Evolutionary conservation across 2,329 filamentous ascomycete genomes (phyloP), one percentile per base, ranked within the genome.

Genomic region (Pseudocercospora crystallina): DNA sequence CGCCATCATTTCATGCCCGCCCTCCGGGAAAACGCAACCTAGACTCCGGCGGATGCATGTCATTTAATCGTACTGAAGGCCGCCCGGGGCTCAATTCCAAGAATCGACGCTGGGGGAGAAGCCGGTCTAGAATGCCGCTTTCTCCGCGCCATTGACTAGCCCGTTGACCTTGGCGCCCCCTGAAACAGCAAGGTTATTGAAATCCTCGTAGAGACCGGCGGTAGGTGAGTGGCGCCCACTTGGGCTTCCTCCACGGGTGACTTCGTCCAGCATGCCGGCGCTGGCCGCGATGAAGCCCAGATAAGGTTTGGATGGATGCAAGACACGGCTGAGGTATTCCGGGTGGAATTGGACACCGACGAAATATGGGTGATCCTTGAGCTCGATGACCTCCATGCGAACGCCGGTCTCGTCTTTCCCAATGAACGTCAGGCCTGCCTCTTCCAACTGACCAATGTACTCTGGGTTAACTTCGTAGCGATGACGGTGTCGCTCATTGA

Each of bases 261-360:
- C 66, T 49, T 73, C 61, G 5, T 77, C 81, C 40, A 92, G 73
- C 64, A 84, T 80, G 11, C 86, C 87, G 2, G 85, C 81, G 45
- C 83, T 83, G 2, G 90, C 88, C 30, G 90, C 90, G 40, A 96
- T 81, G 68, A 96, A 91, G 40, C 90, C 90, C 15, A 96, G 78
- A 72, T 89, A 94, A 1, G 88, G 84, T 66, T 83, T 83, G 65
- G 82, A 86, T 0, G 89, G 89, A 43, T 82, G 76, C 55, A 95
- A 73, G 2, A 94, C 90, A 45, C 86, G 80, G 60, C 81, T 86
- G 43, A 89, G 76, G 67, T 92, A 95, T 71, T 96, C 90, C 2
- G 91, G 90, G 69, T 96, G 90, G 70, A 87, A 92, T 71, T 96
- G 91, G 8, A 94, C 87, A 56, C 86, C 86, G 13, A 95, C 88